These are phyloP conservation scores for Dendrocalamus sinicus DNA, from an alignment of 176 grass and related monocot species.

Conservation along the genomic window DNA sequence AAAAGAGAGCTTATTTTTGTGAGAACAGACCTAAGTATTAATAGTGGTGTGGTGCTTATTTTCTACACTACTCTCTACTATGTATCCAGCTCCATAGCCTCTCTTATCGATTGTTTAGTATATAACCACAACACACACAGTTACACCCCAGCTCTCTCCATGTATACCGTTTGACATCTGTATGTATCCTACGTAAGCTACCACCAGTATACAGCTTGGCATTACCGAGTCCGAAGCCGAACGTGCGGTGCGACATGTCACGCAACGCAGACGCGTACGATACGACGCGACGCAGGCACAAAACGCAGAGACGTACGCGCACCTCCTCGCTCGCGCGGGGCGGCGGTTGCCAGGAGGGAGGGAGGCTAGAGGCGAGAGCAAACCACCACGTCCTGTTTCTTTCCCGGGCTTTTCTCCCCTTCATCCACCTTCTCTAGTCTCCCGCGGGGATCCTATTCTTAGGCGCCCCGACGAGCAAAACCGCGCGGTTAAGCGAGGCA, in stretches of 20 bases:
- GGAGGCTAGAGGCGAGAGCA: neutral
- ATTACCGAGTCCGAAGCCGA: neutral
- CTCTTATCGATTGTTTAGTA: too few species aligned
- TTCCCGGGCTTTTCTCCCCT: constrained; percentile 88
- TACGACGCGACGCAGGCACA: neutral
- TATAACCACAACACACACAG: too few species aligned
- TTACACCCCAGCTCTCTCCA: too few species aligned
- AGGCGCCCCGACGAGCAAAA: constrained; percentile 33
- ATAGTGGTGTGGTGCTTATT: too few species aligned
- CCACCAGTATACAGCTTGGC: neutral
- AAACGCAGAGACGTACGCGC: neutral
- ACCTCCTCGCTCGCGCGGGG: neutral
- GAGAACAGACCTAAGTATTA: too few species aligned
- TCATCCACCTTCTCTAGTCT: constrained; percentile 38
- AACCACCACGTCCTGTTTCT: constrained; percentile 38
- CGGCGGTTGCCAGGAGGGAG: neutral
- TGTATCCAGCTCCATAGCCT: too few species aligned
- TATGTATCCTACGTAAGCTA: neutral
- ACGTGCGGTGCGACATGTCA: neutral
- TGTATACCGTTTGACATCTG: neutral
- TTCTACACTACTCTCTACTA: too few species aligned
- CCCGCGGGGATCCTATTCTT: constrained; percentile 53
- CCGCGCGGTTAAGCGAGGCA: neutral
- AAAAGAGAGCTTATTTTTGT: too few species aligned
- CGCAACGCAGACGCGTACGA: neutral